Evolutionary conservation across 805 yeast species (phyloP).

Genomic region (Sungouiozyma intestinalis): DNA sequence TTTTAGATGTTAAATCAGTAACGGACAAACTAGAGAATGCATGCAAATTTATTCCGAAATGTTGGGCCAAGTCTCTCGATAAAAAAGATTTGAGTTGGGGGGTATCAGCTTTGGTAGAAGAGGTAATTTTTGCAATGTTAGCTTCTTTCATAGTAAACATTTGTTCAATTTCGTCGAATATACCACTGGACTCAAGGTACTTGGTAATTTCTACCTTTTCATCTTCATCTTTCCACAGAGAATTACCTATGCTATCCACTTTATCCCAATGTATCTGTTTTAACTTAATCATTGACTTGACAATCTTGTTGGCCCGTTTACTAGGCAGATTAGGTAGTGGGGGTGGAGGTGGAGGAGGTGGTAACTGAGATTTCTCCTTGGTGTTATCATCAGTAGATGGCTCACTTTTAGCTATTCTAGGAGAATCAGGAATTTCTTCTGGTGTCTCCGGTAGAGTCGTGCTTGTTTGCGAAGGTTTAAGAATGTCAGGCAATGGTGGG

Average conservation of each 20-base stretch:
- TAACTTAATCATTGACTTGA: conserved; percentile 39
- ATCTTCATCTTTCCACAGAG: conserved; percentile 49
- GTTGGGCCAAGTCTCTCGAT: conserved; percentile 65
- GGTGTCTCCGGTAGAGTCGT: conserved; percentile 21
- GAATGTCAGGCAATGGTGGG: conserved; percentile 1
- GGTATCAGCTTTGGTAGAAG: conserved; percentile 14
- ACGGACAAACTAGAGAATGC: conserved; percentile 44
- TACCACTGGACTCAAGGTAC: conserved; percentile 47
- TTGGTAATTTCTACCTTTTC: conserved; percentile 33
- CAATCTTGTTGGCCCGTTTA: neutral
- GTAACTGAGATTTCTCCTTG: neutral
- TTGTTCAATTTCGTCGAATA: conserved; percentile 52
- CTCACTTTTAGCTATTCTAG: neutral
- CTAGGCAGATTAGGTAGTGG: conserved; percentile 4
- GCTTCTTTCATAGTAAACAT: conserved; percentile 44
- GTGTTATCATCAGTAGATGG: neutral
- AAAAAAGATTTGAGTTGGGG: conserved; percentile 42
- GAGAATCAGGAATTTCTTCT: conserved; percentile 15
- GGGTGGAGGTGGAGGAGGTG: conserved; percentile 17
- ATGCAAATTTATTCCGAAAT: conserved; percentile 70
- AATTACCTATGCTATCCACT: conserved; percentile 44
- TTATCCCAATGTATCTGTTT: conserved; percentile 82
- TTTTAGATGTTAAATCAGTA: conserved; percentile 42
- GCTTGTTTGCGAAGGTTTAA: neutral
- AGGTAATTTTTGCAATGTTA: conserved; percentile 27